Evolutionary conservation across 495 filamentous ascomycete species (phyloP).

Genomic region (Neurospora sp.): DNA sequence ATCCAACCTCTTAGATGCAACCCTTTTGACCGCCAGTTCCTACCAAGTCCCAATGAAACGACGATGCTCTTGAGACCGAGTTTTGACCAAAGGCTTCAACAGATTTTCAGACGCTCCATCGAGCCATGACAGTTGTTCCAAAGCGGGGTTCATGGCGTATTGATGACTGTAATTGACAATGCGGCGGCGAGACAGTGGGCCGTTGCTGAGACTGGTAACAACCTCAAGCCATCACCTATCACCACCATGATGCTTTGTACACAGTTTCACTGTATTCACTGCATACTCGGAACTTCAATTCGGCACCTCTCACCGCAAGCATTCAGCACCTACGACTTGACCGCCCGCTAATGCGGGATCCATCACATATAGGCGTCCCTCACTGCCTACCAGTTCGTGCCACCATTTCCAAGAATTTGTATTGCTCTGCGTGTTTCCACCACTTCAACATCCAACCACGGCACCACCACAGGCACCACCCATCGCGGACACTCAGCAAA

Average conservation of each 20-base stretch:
- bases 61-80: not conserved
- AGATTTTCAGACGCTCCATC: not conserved
- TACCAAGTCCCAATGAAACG: not conserved
- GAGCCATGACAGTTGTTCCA: not conserved
- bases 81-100: not conserved
- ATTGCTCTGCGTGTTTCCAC: constrained; percentile 6
- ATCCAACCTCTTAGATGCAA: not conserved
- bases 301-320: not conserved
- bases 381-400: constrained; percentile 5
- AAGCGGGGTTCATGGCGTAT: not conserved
- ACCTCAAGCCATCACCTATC: not conserved
- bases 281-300: not conserved
- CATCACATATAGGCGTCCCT: constrained; percentile 10
- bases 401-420: constrained; percentile 17
- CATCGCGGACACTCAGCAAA: not conserved
- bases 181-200: not conserved
- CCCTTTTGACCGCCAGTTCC: not conserved
- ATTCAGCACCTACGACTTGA: not conserved
- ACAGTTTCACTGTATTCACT: not conserved
- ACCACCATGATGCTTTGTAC: not conserved
- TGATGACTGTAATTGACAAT: not conserved
- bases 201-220: not conserved
- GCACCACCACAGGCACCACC: not conserved
- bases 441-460: not conserved
- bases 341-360: constrained; percentile 17